These are phyloP conservation scores for Pyrenochaeta sp. DNA, from an alignment of 2,329 filamentous ascomycete species.

Conservation along the genomic window DNA sequence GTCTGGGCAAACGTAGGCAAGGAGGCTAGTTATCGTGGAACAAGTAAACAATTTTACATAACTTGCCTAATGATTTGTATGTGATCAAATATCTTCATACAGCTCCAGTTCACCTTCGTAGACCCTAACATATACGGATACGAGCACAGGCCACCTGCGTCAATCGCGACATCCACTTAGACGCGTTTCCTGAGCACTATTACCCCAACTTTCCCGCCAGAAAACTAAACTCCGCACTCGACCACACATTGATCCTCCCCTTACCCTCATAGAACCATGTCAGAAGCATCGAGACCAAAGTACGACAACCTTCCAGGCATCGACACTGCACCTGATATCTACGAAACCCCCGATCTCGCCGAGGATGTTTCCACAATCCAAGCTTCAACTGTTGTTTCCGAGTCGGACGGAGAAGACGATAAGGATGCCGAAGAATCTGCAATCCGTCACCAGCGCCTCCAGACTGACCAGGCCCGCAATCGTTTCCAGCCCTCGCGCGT, in stretches of 20 bases:
- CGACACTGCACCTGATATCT: slow-evolving; percentile 91
- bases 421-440: slow-evolving; percentile 39
- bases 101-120: too few species aligned
- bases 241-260: not conserved
- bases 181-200: slow-evolving; percentile 24
- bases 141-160: slow-evolving; percentile 10
- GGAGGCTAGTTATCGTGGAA: too few species aligned
- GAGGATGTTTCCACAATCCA: slow-evolving; percentile 88
- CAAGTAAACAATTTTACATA: too few species aligned
- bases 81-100: too few species aligned
- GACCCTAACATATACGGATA: not conserved
- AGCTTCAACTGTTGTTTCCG: slow-evolving; percentile 49
- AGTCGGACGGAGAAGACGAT: slow-evolving; percentile 66
- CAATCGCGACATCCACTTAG: slow-evolving; percentile 28
- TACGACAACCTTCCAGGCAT: slow-evolving; percentile 61
- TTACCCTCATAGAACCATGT: slow-evolving; percentile 27
- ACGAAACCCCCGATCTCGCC: slow-evolving; percentile 92
- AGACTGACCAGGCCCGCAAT: slow-evolving; percentile 79
- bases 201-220: slow-evolving; percentile 14
- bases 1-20: too few species aligned
- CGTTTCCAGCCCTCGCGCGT: slow-evolving; percentile 79
- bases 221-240: slow-evolving; percentile 9
- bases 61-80: too few species aligned
- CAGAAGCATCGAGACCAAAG: slow-evolving; percentile 45
- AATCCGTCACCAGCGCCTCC: slow-evolving; percentile 79